Base-by-base conservation (phyloP, 768 basidiomycete species). In the Cubamyces sp. region DNA sequence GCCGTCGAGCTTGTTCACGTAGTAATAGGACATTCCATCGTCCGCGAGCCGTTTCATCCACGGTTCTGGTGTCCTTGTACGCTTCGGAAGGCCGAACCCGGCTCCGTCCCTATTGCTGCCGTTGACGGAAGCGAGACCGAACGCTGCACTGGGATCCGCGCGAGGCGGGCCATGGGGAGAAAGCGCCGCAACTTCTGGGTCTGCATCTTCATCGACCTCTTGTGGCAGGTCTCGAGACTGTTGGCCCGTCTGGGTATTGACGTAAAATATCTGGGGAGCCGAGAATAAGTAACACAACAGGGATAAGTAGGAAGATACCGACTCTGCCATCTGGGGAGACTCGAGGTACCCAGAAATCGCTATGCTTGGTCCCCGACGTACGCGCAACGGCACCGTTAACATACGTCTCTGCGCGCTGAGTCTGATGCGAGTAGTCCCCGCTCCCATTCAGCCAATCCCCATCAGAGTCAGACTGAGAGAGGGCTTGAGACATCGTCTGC, bases 321-420 rank as follows among this genome's bases (percentile, higher is more conserved):
- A 91, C 94, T 84, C 92, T 92, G 53, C 93, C 92, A 68, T 91
- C 86, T 46, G 81, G 76, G 3, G 91, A 90, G 41, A 96, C 85
- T 68, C 87, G 84, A 12, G 96, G 96, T 73, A 95, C 86, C 96
- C 96, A 98, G 75, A 88, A 96, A 68, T 96, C 91, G 68, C 82
- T 88, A 8, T 84, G 82, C 68, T 82, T 76, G 12, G 78, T 74
- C 48, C 61, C 52, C 11, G 55, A 51, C 3, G 61, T 71, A 54
- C 74, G 74, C 50, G 62, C 67, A 21, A 66, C 43, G n/a, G 57
- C 23, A 21, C 62, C 65, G 21, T 61, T 63, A 5, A 39, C 30
- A 39, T 69, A 54, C 23, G 41, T 14, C 7, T 60, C 34, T 16
- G 56, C 34, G 28, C 45, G 50, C 1, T 70, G 74, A 16, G 73